Percentiles rank a stretch among this genome's conserved stretches.
phyloP scores from a whole-genome alignment of 352 stramenopile species.

The Nothophytophthora sp. region DNA sequence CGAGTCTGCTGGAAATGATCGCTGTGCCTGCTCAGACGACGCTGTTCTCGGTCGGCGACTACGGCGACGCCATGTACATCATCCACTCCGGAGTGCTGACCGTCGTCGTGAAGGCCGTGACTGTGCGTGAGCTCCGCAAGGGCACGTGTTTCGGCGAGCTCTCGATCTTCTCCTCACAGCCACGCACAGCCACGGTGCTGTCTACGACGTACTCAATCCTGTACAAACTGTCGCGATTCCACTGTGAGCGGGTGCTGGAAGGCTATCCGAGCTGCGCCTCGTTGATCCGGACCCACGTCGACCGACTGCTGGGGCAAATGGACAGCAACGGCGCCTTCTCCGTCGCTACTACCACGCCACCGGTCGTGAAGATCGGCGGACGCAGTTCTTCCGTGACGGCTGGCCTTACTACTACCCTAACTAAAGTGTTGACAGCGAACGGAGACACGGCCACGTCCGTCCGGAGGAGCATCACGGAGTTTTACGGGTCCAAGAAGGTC shows the following conservation, averaged over 20 bases:
- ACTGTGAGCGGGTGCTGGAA: slow-evolving; percentile 52
- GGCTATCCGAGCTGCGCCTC: slow-evolving; percentile 47
- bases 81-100: slow-evolving; percentile 69
- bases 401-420: slow-evolving; percentile 21
- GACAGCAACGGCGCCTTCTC: slow-evolving; percentile 18
- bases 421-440: slow-evolving; percentile 13
- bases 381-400: slow-evolving; percentile 15
- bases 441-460: no score
- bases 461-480: slow-evolving; percentile 9
- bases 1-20: slow-evolving; percentile 64
- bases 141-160: slow-evolving; percentile 72
- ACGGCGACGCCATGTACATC: slow-evolving; percentile 79
- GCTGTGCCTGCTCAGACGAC: slow-evolving; percentile 57
- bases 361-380: background rate
- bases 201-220: slow-evolving; percentile 70
- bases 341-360: background rate
- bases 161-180: slow-evolving; percentile 61
- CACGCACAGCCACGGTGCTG: slow-evolving; percentile 53
- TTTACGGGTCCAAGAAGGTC: no score
- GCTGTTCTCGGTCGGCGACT: slow-evolving; percentile 56
- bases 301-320: slow-evolving; percentile 9
- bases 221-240: slow-evolving; percentile 69
- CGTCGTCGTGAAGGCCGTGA: slow-evolving; percentile 54
- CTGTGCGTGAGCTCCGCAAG: slow-evolving; percentile 73
- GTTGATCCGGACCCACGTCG: slow-evolving; percentile 28